Evolutionary conservation across 352 stramenopile species (phyloP).

Genomic region (Globisporangium alternatum): DNA sequence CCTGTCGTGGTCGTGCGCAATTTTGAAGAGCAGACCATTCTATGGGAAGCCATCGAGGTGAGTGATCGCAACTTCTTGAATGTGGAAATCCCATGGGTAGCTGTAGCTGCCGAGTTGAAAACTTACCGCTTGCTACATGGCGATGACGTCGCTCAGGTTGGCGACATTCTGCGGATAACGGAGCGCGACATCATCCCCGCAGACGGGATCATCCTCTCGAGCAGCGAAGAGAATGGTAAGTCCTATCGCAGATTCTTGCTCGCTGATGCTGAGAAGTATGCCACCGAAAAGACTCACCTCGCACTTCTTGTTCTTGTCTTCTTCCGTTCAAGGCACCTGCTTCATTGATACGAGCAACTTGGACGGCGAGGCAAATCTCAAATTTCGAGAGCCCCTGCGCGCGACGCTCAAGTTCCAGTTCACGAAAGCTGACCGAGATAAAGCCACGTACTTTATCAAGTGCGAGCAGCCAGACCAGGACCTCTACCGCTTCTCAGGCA

Average conservation of each 20-base stretch:
- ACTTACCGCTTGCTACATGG: neutral
- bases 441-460: constrained; percentile 59
- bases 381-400: constrained; percentile 49
- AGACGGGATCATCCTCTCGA: constrained; percentile 89
- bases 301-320: constrained; percentile 2
- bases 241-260: neutral
- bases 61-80: neutral
- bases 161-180: constrained; percentile 81
- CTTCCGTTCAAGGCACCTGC: constrained; percentile 41
- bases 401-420: constrained; percentile 38
- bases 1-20: constrained; percentile 53
- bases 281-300: neutral
- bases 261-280: neutral
- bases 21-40: constrained; percentile 51
- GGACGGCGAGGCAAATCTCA: constrained; percentile 79
- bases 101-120: neutral
- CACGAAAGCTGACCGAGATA: constrained; percentile 26
- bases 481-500: constrained; percentile 76
- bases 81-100: no score
- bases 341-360: constrained; percentile 85
- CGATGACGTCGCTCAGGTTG: constrained; percentile 39
- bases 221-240: constrained; percentile 73
- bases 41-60: constrained; percentile 79
- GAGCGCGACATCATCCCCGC: constrained; percentile 89
- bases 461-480: constrained; percentile 78